Conservation (phyloP, 208 protist species). For the Leishmania tropica region DNA sequence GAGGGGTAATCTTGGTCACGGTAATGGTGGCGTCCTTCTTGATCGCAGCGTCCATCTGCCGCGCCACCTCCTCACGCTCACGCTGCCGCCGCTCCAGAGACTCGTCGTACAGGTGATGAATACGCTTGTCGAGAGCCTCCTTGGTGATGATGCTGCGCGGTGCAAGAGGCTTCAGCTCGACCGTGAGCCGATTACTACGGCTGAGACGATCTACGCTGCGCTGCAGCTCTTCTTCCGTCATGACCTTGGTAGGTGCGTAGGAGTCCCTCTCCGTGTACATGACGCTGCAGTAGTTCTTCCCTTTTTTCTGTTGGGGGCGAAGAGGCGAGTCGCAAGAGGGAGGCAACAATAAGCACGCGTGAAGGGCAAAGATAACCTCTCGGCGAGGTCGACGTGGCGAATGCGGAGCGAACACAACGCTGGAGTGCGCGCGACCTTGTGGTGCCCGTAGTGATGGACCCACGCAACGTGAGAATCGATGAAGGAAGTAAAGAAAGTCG, state of each 20-base stretch:
- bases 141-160: slow-evolving; percentile 44
- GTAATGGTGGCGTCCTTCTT: slow-evolving; percentile 46
- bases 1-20: slow-evolving; percentile 27
- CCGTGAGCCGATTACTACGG: slow-evolving; percentile 24
- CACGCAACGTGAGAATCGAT: not conserved
- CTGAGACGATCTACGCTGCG: slow-evolving; percentile 73
- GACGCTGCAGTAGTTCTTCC: not conserved
- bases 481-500: not conserved
- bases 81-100: slow-evolving; percentile 57
- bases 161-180: slow-evolving; percentile 51
- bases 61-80: slow-evolving; percentile 50
- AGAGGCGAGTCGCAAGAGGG: not conserved
- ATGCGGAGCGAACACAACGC: not conserved
- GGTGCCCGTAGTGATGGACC: not conserved
- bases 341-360: not conserved
- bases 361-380: not conserved
- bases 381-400: not conserved
- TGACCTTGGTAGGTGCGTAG: slow-evolving; percentile 16
- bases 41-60: slow-evolving; percentile 51
- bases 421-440: not conserved
- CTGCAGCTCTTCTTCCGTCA: slow-evolving; percentile 75
- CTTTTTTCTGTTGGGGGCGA: not conserved
- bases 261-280: slow-evolving; percentile 28
- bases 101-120: slow-evolving; percentile 86
- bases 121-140: slow-evolving; percentile 57